Evolutionary conservation across 768 basidiomycete species (phyloP), one percentile per base, ranked within the genome.

Genomic region (Lactarius tabidus): DNA sequence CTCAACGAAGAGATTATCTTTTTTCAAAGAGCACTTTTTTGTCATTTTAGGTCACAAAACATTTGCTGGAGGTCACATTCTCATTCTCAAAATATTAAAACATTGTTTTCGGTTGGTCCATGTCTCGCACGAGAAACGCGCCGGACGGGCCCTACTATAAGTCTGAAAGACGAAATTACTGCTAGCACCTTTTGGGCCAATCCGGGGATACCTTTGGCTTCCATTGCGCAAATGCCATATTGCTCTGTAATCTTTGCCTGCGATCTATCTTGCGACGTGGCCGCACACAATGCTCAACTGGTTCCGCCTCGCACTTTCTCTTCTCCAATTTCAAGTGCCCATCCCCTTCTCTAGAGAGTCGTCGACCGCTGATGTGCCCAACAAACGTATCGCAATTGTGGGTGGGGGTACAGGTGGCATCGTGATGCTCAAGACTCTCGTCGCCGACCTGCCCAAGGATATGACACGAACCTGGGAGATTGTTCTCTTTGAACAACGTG

Each of bases 351-450:
- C 10, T 60, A 20, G 10, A 17, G 15, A 17, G 14, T 26, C 38
- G 9, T n/a, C 38, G 33, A 23, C 17, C 28, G 17, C 57, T 23
- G 36, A 33, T 18, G 26, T 55, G 39, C 64, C 70, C 53, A n/a
- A n/a, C 1, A 85, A 84, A 73, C 79, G 79, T 6, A 81, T 87
- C 59, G 85, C 53, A 31, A 79, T 86, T 57, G 76, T 87, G 23
- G 86, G 85, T 9, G 82, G 79, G n/a, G 85, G 84, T 1, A 85
- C 81, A 65, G 82, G 80, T 2, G 85, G 85, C 1, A 74, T 87
- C 29, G 82, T 81, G 1, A 77, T 80, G 71, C 73, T 87, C 29
- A 83, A 82, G 70, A 80, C 79, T 6, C 70, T 83, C 28, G 51
- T 75, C 54, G 71, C 81, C 6, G 81, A 84, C 71, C 69, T 86